These are phyloP conservation scores for Mucor indicus DNA, from an alignment of 371 early-diverging fungal genomes.

Conservation along the genomic window DNA sequence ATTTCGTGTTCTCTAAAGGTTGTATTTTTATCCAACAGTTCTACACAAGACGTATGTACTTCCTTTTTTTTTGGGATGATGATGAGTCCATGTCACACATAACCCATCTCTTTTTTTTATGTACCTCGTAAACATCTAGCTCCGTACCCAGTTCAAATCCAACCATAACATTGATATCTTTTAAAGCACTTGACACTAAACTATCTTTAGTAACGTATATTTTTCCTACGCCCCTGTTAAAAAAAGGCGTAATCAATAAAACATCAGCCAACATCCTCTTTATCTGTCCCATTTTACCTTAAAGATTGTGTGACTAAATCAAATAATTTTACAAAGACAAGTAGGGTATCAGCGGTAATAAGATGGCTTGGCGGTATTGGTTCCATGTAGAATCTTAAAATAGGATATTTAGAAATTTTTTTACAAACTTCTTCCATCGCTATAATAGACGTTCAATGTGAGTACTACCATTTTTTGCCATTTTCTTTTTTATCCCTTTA, in stretches of 20 bases:
- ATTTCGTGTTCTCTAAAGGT: slow-evolving; percentile 70
- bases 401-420: background rate
- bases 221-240: slow-evolving; percentile 56
- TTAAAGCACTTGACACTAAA: slow-evolving; percentile 58
- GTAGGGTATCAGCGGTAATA: background rate
- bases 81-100: too few species aligned
- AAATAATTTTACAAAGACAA: slow-evolving; percentile 23
- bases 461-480: too few species aligned
- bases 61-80: too few species aligned
- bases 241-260: too few species aligned
- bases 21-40: slow-evolving; percentile 50
- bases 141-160: slow-evolving; percentile 4
- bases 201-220: slow-evolving; percentile 48
- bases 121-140: slow-evolving; percentile 37
- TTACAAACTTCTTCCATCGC: slow-evolving; percentile 6
- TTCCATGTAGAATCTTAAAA: slow-evolving; percentile 16
- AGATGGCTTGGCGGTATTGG: too few species aligned
- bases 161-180: slow-evolving; percentile 45
- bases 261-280: too few species aligned
- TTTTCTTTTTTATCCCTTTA: too few species aligned
- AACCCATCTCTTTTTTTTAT: slow-evolving; percentile 37
- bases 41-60: too few species aligned
- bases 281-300: slow-evolving; percentile 4
- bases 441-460: too few species aligned
- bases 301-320: slow-evolving; percentile 15